phyloP scores from a whole-genome alignment of 2,329 filamentous ascomycete species.

The Pyrenophora teres region DNA sequence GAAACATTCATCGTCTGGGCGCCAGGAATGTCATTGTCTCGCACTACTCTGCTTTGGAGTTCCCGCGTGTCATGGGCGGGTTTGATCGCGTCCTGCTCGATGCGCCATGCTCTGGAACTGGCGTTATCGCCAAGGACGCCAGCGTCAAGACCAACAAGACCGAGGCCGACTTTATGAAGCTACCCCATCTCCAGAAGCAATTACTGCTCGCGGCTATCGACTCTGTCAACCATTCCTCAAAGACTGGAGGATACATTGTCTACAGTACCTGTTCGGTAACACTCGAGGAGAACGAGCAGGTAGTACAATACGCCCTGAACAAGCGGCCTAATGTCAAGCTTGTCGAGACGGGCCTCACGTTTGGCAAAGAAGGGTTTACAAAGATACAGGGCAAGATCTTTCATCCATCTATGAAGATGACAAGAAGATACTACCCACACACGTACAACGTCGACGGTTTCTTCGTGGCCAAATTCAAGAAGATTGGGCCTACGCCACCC shows the following conservation, averaged over 20 bases:
- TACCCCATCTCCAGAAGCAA: constrained; percentile 95
- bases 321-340: constrained; percentile 93
- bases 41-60: constrained; percentile 92
- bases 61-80: constrained; percentile 91
- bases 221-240: constrained; percentile 86
- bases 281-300: constrained; percentile 89
- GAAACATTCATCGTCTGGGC: constrained; percentile 90
- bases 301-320: constrained; percentile 89
- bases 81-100: constrained; percentile 95
- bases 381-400: constrained; percentile 91
- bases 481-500: constrained; percentile 76
- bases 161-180: constrained; percentile 88
- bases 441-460: constrained; percentile 79
- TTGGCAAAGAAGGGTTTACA: constrained; percentile 91
- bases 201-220: constrained; percentile 91
- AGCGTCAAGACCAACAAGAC: constrained; percentile 93
- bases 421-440: constrained; percentile 44
- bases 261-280: constrained; percentile 97
- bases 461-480: constrained; percentile 97
- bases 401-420: constrained; percentile 73
- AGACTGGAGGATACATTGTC: constrained; percentile 92
- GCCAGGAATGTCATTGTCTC: constrained; percentile 94
- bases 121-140: constrained; percentile 95
- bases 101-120: constrained; percentile 93
- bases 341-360: constrained; percentile 86